Evolutionary conservation across 1,284 basidiomycete genomes (phyloP), one percentile per base, ranked within the genome.

Genomic region (Ganoderma lingzhi): DNA sequence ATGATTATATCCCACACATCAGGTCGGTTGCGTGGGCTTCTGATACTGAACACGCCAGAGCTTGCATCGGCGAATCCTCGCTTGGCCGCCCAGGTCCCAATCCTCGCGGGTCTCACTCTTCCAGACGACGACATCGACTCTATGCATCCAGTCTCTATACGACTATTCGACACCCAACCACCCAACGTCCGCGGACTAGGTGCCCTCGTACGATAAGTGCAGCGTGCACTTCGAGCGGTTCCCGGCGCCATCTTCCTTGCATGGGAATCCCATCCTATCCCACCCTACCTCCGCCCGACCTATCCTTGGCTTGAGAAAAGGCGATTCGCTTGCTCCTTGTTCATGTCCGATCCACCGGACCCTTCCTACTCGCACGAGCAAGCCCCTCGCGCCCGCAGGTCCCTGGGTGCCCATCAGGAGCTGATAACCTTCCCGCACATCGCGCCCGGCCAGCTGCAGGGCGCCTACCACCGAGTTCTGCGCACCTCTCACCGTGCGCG

Each of bases 221-320:
- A 45, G 58, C 53, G 60, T 67, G 61, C 63, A 56, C 30, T 59
- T 42, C 65, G 35, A 62, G 45, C 41, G n/a, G 53, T 53, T 30
- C 35, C 56, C 61, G 23, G 19, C 35, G 23, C 23, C 53, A 53
- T 62, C 53, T 10, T 48, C 60, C 48, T 63, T 19, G 56, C 58
- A 48, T n/a, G 23, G 10, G n/a, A 63, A 56, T 65, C 6, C 72
- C 72, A 63, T 68, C 51, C 58, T 73, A 56, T 65, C 6, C 72
- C 72, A 63, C 70, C 51, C 58, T 73, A 71, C 70, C 68, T 65
- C 68, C 72, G 72, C 70, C 51, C 62, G 51, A 62, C 37, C 63
- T 53, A 35, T 45, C 44, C 48, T 62, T 51, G 41, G 55, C 48
- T 62, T 39, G 65, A 41, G 59, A 67, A 67, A 32, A 51, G 48